Conservation (phyloP, 345 rosid genomes). For the Citrus sinensis region DNA sequence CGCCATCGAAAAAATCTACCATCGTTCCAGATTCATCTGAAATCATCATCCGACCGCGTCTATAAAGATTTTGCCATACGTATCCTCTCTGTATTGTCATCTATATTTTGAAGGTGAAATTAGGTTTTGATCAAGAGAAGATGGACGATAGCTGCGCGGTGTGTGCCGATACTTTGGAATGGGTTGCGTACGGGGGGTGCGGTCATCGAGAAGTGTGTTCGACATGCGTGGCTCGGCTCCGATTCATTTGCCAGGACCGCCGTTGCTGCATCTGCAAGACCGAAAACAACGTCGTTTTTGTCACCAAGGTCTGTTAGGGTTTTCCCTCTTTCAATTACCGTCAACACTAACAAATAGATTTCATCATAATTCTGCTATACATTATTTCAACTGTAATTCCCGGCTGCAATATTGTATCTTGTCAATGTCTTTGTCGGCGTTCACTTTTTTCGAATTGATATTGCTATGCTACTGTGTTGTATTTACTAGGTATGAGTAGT, state of each 20-base stretch:
- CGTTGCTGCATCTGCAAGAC: constrained; percentile 94
- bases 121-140: constrained; percentile 4
- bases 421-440: too few species aligned
- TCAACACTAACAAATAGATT: background rate
- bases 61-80: background rate
- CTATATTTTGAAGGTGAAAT: background rate
- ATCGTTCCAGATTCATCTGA: background rate
- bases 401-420: background rate
- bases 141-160: constrained; percentile 97
- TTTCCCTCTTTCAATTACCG: background rate
- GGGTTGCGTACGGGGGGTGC: constrained; percentile 92
- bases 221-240: constrained; percentile 88
- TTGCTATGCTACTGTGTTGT: background rate
- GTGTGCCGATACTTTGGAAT: constrained; percentile 82
- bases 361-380: background rate
- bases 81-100: too few species aligned
- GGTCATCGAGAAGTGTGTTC: constrained; percentile 90
- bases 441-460: background rate
- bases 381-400: background rate
- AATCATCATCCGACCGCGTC: background rate
- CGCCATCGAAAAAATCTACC: background rate
- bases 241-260: constrained; percentile 80
- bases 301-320: constrained; percentile 77
- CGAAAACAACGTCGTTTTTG: constrained; percentile 51
- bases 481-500: background rate